Evolutionary conservation across 2,329 filamentous ascomycete genomes (phyloP).

Genomic region (Aspergillus quadrilineatus): DNA sequence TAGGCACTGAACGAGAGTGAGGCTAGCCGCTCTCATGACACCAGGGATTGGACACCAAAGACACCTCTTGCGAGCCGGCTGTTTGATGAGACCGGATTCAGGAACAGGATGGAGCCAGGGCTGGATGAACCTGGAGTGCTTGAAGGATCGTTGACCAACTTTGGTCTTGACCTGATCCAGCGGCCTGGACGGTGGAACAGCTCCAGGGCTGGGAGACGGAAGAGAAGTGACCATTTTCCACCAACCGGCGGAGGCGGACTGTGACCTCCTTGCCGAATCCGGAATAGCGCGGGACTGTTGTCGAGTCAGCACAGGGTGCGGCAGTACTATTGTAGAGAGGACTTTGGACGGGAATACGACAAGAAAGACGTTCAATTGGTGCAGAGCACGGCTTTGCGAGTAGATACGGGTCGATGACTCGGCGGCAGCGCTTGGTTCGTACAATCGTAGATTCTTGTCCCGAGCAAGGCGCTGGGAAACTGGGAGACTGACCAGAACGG

Average conservation of each 20-base stretch:
- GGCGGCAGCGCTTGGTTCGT: not conserved
- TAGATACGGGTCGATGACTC: not conserved
- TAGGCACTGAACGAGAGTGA: not conserved
- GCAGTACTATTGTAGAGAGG: not conserved
- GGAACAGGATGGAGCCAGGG: not conserved
- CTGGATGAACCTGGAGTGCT: not conserved
- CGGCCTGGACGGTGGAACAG: conserved; percentile 13
- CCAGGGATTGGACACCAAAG: not conserved
- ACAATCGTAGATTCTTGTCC: conserved; percentile 2
- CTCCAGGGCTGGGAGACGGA: not conserved
- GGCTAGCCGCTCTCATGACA: not conserved
- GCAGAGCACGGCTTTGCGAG: not conserved
- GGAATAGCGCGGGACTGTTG: not conserved
- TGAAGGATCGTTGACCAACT: not conserved
- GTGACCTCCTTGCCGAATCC: conserved; percentile 16
- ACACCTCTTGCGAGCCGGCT: not conserved
- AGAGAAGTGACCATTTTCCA: not conserved
- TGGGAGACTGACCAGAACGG: conserved; percentile 10
- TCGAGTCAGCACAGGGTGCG: not conserved
- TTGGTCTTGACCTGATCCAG: not conserved
- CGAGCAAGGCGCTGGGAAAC: conserved; percentile 1
- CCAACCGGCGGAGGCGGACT: conserved; percentile 1
- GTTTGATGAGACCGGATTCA: conserved; percentile 2
- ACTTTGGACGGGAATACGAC: not conserved
- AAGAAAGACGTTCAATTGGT: not conserved